Evolutionary conservation across 768 basidiomycete genomes (phyloP).

Genomic region (Rhizopogon vesiculosus): DNA sequence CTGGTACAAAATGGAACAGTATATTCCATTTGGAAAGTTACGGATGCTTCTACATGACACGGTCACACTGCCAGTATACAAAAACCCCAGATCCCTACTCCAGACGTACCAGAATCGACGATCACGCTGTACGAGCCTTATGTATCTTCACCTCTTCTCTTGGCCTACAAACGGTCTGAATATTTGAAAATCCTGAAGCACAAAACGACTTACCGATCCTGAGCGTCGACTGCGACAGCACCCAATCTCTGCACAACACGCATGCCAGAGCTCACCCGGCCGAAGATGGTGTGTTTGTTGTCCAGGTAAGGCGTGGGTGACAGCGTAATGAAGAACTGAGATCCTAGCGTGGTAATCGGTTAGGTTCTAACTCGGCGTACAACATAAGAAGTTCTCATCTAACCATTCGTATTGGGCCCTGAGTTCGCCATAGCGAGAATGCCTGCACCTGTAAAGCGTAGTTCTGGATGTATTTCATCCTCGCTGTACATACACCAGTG

Average conservation of each 20-base stretch:
- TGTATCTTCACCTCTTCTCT: constrained; percentile 87
- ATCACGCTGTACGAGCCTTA: constrained; percentile 46
- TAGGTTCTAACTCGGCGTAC: not conserved
- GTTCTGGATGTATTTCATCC: constrained; percentile 87
- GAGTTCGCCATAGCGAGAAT: constrained; percentile 98
- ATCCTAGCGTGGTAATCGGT: constrained; percentile 50
- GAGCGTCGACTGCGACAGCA: constrained; percentile 82
- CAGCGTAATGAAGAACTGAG: constrained; percentile 91
- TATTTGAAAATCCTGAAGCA: not conserved
- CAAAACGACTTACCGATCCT: constrained; percentile 66
- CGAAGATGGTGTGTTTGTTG: constrained; percentile 85
- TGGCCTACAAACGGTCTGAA: constrained; percentile 30
- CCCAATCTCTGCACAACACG: constrained; percentile 88
- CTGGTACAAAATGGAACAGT: not conserved
- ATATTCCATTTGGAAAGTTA: too few species aligned
- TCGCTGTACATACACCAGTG: constrained; percentile 42
- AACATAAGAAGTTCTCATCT: constrained; percentile 18
- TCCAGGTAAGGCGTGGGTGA: constrained; percentile 82
- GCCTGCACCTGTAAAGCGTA: constrained; percentile 93
- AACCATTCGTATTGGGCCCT: constrained; percentile 87
- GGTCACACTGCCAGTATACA: not conserved
- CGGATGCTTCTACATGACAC: not conserved
- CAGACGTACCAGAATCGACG: too few species aligned
- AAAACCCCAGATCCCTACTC: not conserved
- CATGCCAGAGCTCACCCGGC: constrained; percentile 89